Evolutionary conservation across 306 rosid genomes (phyloP), one percentile per base, ranked within the genome.

Genomic region (Vigna mungo): DNA sequence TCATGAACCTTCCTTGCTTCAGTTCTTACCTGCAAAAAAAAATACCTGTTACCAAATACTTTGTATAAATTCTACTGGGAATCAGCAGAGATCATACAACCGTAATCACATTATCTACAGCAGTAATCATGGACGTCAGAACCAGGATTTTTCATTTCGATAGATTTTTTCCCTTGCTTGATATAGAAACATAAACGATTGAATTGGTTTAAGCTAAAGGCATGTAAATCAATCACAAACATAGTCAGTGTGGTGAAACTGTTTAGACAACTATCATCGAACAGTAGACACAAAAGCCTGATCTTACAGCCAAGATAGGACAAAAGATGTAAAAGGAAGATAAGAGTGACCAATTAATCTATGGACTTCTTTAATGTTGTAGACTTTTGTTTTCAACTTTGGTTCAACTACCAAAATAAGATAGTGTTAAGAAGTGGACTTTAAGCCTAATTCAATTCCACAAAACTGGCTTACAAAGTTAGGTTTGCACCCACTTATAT

Each of bases 1-100:
- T 96, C 98, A 32, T 96, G 99, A 56, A 96, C 99, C 85, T 96
- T 96, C 85, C 90, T 91, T 34, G 98, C 98, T 84, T 96, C 99
- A 6, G 88, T 78, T 84, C 98, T 83, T 70, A 96, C 99, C 99
- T 96, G 97, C 16, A 21, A 70, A 79, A 67, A 69, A 3, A 48
- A 46, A 68, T 71, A 80, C 11, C 52, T 20, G 11, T 61, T 9
- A 71, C 20, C 68, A 56, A 59, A 70, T 20, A 36, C 46, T 54
- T 46, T 51, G 52, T 23, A 36, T 14, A 73, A 54, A 51, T 56
- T 65, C 32, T 55, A 17, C 43, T n/a, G 18, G 32, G 56, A 39
- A 39, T 65, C 66, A 39, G 58, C 18, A 41, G 58, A 21, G 20
- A 52, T 15, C 18, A 65, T 52, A 37, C 14, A 17, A 76, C 5